Percentiles rank a stretch among this genome's conserved stretches.
phyloP scores from a whole-genome alignment of 257 asterid species.

The Rauvolfia tetraphylla region DNA sequence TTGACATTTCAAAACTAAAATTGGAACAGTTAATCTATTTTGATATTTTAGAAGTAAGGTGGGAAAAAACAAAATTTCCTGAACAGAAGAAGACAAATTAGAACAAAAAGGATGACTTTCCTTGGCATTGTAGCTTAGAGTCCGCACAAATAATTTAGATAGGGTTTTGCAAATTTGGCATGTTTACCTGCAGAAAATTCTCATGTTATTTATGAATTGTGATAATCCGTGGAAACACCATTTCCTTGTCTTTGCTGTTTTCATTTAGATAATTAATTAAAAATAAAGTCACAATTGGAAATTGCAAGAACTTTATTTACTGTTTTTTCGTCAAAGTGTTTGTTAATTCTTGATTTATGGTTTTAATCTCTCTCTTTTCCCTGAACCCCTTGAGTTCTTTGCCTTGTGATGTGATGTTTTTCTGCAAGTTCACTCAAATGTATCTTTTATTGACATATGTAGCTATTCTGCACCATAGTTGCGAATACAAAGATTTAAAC shows the following conservation, averaged over 20 bases:
- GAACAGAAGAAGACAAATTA: neutral
- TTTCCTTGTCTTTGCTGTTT: neutral
- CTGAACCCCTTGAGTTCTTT: constrained; percentile 2
- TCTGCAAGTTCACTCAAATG: neutral
- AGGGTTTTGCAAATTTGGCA: neutral
- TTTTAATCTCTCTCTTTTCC: neutral
- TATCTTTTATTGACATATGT: neutral
- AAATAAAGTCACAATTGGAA: neutral
- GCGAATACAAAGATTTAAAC: neutral
- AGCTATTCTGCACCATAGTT: neutral
- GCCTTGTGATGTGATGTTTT: neutral
- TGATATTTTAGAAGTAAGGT: neutral
- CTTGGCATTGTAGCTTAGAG: neutral
- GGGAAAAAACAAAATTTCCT: neutral
- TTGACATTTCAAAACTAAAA: neutral
- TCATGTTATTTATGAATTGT: neutral
- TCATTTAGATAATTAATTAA: neutral
- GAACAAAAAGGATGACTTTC: neutral
- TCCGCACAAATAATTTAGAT: neutral
- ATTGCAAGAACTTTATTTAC: neutral
- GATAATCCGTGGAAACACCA: neutral
- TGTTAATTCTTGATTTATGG: neutral
- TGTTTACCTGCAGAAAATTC: neutral
- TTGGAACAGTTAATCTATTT: neutral
- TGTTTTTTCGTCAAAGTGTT: neutral